A percentile compares a stretch with the other conserved stretches of the same genome.
phyloP scores from a whole-genome alignment of 129 eudicot species.

The Chrysanthemum seticuspe region DNA sequence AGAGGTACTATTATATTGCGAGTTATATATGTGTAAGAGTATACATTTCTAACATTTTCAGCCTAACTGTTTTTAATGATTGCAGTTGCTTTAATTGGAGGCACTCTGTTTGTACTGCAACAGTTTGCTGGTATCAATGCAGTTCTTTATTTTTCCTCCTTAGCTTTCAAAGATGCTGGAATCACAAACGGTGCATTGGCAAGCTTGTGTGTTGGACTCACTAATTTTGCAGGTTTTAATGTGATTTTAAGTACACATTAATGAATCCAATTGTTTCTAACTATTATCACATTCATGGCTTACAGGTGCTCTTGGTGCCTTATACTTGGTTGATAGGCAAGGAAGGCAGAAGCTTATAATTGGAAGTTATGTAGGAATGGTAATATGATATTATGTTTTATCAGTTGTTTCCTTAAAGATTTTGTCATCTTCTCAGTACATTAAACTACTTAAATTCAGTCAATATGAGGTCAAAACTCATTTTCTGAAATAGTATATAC shows the following conservation, averaged over 20 bases:
- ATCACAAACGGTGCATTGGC: conserved; percentile 78
- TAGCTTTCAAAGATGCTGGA: conserved; percentile 82
- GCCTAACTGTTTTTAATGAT: conserved; percentile 9
- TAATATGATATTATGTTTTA: conserved; percentile 31
- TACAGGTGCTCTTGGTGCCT: conserved; percentile 80
- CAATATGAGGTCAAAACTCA: not conserved
- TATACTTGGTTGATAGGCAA: conserved; percentile 72
- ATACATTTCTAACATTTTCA: conserved; percentile 1
- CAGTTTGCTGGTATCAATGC: conserved; percentile 93
- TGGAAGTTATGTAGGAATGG: conserved; percentile 94
- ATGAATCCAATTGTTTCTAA: conserved; percentile 1
- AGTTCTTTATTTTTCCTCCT: conserved; percentile 83
- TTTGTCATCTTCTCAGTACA: not conserved
- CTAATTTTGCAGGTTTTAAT: conserved; percentile 80
- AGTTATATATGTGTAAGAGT: conserved; percentile 15
- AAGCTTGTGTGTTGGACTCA: conserved; percentile 75
- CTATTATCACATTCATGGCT: conserved; percentile 13
- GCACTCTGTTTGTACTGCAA: conserved; percentile 70
- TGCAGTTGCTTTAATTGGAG: conserved; percentile 87
- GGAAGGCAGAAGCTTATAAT: conserved; percentile 71
- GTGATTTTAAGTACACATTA: not conserved
- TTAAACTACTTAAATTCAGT: not conserved
- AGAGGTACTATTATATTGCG: conserved; percentile 51
- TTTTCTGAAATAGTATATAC: not conserved
- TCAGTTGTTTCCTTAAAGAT: not conserved